Percentiles rank a stretch among this genome's conserved stretches.
Evolutionary conservation across 805 yeast species (phyloP).

Genomic region (Candida patagonica): DNA sequence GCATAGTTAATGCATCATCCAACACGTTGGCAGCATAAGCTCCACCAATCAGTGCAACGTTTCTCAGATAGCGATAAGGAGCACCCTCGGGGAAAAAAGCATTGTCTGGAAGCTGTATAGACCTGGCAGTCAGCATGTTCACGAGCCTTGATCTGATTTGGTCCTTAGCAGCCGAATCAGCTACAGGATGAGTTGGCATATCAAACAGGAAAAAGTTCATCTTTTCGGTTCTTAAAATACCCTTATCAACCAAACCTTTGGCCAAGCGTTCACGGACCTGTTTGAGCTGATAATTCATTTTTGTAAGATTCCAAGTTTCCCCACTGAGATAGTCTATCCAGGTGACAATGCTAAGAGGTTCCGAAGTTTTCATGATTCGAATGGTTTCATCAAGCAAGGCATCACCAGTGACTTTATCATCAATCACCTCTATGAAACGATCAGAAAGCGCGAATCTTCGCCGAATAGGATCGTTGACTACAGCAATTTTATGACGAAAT

Average conservation of each 20-base stretch:
- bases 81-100: slow-evolving; percentile 62
- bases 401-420: slow-evolving; percentile 85
- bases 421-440: slow-evolving; percentile 77
- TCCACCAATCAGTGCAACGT: slow-evolving; percentile 76
- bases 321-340: slow-evolving; percentile 92
- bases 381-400: slow-evolving; percentile 89
- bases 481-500: slow-evolving; percentile 76
- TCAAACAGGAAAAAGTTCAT: slow-evolving; percentile 90
- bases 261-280: slow-evolving; percentile 96
- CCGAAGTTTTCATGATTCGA: slow-evolving; percentile 79
- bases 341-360: slow-evolving; percentile 66
- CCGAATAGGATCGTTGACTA: slow-evolving; percentile 88
- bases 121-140: slow-evolving; percentile 61
- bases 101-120: slow-evolving; percentile 44
- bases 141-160: slow-evolving; percentile 66
- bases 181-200: slow-evolving; percentile 97
- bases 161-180: slow-evolving; percentile 79
- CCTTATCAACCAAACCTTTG: slow-evolving; percentile 95
- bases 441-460: slow-evolving; percentile 82
- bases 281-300: slow-evolving; percentile 88
- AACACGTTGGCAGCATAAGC: slow-evolving; percentile 94
- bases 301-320: slow-evolving; percentile 95
- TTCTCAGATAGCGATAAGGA: slow-evolving; percentile 62
- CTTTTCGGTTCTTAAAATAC: slow-evolving; percentile 89
- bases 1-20: slow-evolving; percentile 67